These are phyloP conservation scores for Leptographium wingfieldii DNA, from an alignment of 2,329 filamentous ascomycete genomes.

Conservation along the genomic window DNA sequence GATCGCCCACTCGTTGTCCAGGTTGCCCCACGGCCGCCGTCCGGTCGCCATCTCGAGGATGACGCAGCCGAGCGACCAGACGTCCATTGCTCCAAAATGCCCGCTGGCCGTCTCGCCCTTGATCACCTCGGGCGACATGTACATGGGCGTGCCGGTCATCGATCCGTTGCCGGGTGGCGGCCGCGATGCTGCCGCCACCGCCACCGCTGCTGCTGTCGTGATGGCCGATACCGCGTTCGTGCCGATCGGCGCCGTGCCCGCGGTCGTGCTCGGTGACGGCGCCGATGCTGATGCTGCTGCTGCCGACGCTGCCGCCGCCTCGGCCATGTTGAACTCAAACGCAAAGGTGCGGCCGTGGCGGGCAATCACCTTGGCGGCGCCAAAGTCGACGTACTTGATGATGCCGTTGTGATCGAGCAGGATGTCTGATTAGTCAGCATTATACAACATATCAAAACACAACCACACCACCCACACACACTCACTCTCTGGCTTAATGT, in stretches of 20 bases:
- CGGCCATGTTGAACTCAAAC: slow-evolving; percentile 35
- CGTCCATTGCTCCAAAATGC: slow-evolving; percentile 76
- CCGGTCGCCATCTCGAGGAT: slow-evolving; percentile 97
- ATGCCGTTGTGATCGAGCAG: slow-evolving; percentile 94
- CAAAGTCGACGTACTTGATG: slow-evolving; percentile 98
- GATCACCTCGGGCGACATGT: slow-evolving; percentile 99
- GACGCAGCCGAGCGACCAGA: slow-evolving; percentile 95
- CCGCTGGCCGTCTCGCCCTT: slow-evolving; percentile 71
- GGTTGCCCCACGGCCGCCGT: slow-evolving; percentile 80
- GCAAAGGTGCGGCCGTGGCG: slow-evolving; percentile 81
- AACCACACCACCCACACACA: slow-evolving; percentile 12
- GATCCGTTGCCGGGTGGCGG: slow-evolving; percentile 57
- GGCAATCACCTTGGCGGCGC: slow-evolving; percentile 92
- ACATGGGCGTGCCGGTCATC: slow-evolving; percentile 98
- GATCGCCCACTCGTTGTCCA: slow-evolving; percentile 99
- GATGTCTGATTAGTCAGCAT: slow-evolving; percentile 48
- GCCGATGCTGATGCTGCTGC: not conserved
- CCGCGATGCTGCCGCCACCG: not conserved
- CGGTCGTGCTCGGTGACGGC: not conserved
- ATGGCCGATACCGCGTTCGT: not conserved
- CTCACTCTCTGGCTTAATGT: slow-evolving; percentile 95
- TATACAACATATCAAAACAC: not conserved
- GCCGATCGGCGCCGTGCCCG: not conserved
- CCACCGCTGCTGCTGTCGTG: not conserved
- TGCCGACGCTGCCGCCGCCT: not conserved